phyloP scores from a whole-genome alignment of 2,329 filamentous ascomycete species.

The Gaeumannomyces sp. region DNA sequence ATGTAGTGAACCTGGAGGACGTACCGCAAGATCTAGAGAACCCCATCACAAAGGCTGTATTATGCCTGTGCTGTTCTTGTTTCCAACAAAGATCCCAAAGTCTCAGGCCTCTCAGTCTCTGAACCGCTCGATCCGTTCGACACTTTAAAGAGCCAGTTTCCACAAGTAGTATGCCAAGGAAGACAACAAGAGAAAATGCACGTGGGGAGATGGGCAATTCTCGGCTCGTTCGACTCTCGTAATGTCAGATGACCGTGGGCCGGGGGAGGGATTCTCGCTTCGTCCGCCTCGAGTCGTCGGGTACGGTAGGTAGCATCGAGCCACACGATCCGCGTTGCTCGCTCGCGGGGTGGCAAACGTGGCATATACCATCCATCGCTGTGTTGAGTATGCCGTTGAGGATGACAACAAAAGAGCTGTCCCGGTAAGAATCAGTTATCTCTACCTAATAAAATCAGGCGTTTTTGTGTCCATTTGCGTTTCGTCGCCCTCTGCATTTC shows the following conservation, averaged over 20 bases:
- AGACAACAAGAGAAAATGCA: background rate
- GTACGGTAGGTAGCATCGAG: background rate
- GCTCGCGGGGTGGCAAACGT: background rate
- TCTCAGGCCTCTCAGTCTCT: too few relatives aligned
- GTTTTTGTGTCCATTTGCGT: background rate
- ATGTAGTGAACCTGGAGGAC: background rate
- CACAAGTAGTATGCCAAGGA: background rate
- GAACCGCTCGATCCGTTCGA: background rate
- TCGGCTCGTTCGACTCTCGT: background rate
- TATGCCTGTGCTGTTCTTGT: background rate
- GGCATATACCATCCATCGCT: background rate
- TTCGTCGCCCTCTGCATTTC: background rate
- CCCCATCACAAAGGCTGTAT: background rate
- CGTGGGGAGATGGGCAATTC: background rate
- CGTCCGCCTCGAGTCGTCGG: background rate
- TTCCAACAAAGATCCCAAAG: background rate
- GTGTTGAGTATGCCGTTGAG: background rate
- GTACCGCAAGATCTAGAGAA: background rate
- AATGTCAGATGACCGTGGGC: background rate
- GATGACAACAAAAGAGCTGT: background rate
- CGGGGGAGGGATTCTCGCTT: background rate
- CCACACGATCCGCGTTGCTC: background rate
- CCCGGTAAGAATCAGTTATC: conserved; percentile 1
- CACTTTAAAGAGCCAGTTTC: background rate
- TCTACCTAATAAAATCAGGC: background rate